Percentiles rank a stretch among this genome's conserved stretches.
Evolutionary conservation across 1,284 basidiomycete genomes (phyloP).

Genomic region (Moesziomyces globuligerus): DNA sequence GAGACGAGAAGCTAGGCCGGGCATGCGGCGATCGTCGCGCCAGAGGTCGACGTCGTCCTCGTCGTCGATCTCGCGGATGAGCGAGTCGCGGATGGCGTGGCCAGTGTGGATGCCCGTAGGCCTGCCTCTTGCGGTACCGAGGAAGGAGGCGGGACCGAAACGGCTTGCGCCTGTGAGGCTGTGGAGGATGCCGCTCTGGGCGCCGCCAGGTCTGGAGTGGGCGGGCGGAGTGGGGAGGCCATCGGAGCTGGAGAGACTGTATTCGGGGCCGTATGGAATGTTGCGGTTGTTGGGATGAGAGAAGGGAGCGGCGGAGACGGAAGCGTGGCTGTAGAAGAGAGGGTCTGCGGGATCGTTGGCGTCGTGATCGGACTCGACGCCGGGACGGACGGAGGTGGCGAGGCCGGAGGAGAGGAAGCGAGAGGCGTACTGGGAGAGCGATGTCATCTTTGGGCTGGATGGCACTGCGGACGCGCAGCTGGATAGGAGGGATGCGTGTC

Average conservation of each 20-base stretch:
- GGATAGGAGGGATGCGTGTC: neutral
- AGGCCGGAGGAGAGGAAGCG: constrained; percentile 49
- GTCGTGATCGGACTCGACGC: constrained; percentile 38
- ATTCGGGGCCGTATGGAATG: constrained; percentile 45
- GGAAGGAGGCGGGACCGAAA: constrained; percentile 43
- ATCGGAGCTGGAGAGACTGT: constrained; percentile 53
- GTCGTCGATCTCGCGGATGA: constrained; percentile 53
- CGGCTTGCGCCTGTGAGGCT: constrained; percentile 47
- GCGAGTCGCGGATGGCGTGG: constrained; percentile 36
- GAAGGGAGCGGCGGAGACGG: constrained; percentile 38
- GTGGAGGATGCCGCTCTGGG: constrained; percentile 44
- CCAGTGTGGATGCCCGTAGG: constrained; percentile 4
- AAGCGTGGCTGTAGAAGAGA: constrained; percentile 50
- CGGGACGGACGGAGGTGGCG: constrained; percentile 30
- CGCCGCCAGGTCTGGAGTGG: constrained; percentile 11
- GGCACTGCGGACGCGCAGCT: neutral
- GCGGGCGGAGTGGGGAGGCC: constrained; percentile 45
- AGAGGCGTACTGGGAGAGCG: constrained; percentile 51
- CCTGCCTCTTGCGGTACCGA: constrained; percentile 19
- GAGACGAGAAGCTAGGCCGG: constrained; percentile 32
- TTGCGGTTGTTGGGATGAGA: constrained; percentile 33
- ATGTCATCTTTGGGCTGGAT: constrained; percentile 25
- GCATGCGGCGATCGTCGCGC: constrained; percentile 46
- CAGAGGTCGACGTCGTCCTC: constrained; percentile 55
- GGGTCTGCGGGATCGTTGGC: constrained; percentile 37